Evolutionary conservation across 2,329 filamentous ascomycete genomes (phyloP).

Genomic region (Pleomassaria siparia): DNA sequence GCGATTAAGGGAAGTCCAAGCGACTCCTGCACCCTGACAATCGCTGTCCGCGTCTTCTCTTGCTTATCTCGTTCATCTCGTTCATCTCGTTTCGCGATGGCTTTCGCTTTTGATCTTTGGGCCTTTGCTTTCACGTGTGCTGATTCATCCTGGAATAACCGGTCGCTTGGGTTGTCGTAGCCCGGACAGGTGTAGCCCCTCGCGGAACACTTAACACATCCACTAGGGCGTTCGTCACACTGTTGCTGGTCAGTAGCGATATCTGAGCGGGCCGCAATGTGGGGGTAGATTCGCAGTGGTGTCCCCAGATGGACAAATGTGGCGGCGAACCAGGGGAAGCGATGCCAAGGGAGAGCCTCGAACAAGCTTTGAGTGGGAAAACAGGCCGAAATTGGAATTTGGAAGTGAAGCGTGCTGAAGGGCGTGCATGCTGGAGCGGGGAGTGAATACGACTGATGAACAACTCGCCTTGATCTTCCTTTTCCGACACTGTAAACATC

Average conservation of each 20-base stretch:
- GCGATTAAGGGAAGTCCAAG: slow-evolving; percentile 17
- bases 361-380: neutral
- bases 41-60: neutral
- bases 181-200: slow-evolving; percentile 30
- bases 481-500: slow-evolving; percentile 41
- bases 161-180: slow-evolving; percentile 31
- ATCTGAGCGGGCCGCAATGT: neutral
- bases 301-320: slow-evolving; percentile 5
- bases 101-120: slow-evolving; percentile 32
- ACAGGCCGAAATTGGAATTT: neutral
- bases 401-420: neutral
- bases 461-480: slow-evolving; percentile 44
- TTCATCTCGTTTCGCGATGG: slow-evolving; percentile 28
- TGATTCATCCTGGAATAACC: slow-evolving; percentile 36
- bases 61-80: slow-evolving; percentile 17
- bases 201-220: slow-evolving; percentile 30
- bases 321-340: neutral
- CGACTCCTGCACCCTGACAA: slow-evolving; percentile 10
- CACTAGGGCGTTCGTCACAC: slow-evolving; percentile 34
- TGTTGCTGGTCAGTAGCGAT: slow-evolving; percentile 11
- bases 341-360: neutral
- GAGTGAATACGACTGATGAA: neutral
- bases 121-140: slow-evolving; percentile 28
- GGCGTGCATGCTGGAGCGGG: neutral
- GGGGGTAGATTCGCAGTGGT: slow-evolving; percentile 6